A percentile compares a stretch with the other conserved stretches of the same genome.
Conservation (phyloP, 2,329 filamentous ascomycete species). For the Botryotinia narcissicola region DNA sequence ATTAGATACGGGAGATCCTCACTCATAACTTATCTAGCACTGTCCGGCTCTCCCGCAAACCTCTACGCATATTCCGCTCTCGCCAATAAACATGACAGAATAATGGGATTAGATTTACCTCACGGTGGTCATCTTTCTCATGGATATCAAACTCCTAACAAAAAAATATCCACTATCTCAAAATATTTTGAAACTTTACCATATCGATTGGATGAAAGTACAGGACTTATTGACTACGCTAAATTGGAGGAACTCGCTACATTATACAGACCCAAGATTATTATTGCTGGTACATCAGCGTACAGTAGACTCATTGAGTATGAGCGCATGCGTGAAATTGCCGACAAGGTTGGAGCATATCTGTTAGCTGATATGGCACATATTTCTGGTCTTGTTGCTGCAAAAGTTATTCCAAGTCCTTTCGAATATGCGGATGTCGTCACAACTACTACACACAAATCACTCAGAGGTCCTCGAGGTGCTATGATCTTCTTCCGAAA, state of each 20-base stretch:
- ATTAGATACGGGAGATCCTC: not conserved
- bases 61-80: conserved; percentile 88
- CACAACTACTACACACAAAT: conserved; percentile 98
- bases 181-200: conserved; percentile 99
- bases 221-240: conserved; percentile 93
- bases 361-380: conserved; percentile 96
- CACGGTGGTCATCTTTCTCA: conserved; percentile 96
- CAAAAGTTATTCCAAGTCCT: conserved; percentile 84
- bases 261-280: conserved; percentile 91
- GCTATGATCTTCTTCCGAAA: conserved; percentile 99
- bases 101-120: conserved; percentile 96
- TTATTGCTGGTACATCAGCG: conserved; percentile 90
- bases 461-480: conserved; percentile 86
- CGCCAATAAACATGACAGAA: conserved; percentile 85
- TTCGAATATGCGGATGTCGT: conserved; percentile 91
- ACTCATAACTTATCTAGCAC: conserved; percentile 33
- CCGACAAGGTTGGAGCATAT: conserved; percentile 89
- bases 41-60: conserved; percentile 63
- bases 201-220: conserved; percentile 86
- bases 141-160: conserved; percentile 92
- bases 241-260: conserved; percentile 82
- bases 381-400: conserved; percentile 90
- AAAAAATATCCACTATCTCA: conserved; percentile 96
- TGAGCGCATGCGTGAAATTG: conserved; percentile 83
- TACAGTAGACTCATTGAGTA: conserved; percentile 98